Evolutionary conservation across 805 yeast genomes (phyloP), one percentile per base, ranked within the genome.

Genomic region (Candida piceae): DNA sequence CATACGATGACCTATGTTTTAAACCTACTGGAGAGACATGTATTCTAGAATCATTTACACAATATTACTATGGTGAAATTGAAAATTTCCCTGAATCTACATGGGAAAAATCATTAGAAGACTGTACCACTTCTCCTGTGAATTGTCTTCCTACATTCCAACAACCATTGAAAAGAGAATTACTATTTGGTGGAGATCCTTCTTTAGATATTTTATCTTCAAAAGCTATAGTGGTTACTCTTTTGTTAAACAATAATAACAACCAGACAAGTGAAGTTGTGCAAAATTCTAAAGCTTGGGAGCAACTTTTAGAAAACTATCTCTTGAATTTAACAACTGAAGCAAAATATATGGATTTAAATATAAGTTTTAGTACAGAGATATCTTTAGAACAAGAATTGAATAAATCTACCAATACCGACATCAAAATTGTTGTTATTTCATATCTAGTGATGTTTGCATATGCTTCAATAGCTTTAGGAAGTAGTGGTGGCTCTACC

Each of bases 101-200:
- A 16, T 90, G 95, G 95, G 54, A 66, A 28, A 44, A 52, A 2
- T 64, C 72, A 36, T 53, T 90, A 9, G 51, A 66, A 36, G 53
- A 60, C 4, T 90, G 98, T 55, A 70, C 93, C 0, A 66, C 71
- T 15, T 75, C 86, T 1, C 97, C 97, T 0, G 97, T 90, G 2
- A 80, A 76, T 44, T 90, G 98, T 55, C 63, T 90, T 27, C 97
- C 98, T 0, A 62, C 80, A 0, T 90, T 89, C 60, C 95, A 86
- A 52, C 97, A 88, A 56, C 97, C 97, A 0, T 65, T 90, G 44
- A 82, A 79, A 48, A 74, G 78, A 19, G 76, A 80, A 36, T 48
- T 87, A 15, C 56, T 90, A 4, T 85, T 90, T 58, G 89, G 90
- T 13, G 78, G 77, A 0, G 39, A 42, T 23, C 57, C 55, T 35